Conservation (phyloP, 192 early-diverging fungal species). For the Umbelopsis isabellina region DNA sequence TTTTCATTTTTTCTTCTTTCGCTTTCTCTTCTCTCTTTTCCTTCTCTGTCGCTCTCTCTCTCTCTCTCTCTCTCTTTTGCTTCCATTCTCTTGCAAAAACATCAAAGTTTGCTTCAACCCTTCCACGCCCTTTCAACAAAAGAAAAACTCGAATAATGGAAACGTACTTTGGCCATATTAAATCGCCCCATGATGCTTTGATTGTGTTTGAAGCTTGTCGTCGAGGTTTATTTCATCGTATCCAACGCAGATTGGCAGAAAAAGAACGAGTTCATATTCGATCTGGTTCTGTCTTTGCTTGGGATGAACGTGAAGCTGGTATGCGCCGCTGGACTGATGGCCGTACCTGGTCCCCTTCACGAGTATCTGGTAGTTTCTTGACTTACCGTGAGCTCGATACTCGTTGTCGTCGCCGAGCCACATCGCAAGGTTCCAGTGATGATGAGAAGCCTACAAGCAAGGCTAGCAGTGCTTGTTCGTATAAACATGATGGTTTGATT, state of each 20-base stretch:
- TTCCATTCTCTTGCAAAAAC: slow-evolving; percentile 11
- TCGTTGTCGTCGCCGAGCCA: slow-evolving; percentile 56
- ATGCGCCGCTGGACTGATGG: slow-evolving; percentile 96
- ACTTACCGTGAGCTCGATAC: slow-evolving; percentile 87
- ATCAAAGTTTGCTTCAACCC: no score
- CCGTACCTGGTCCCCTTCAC: slow-evolving; percentile 84
- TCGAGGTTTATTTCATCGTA: slow-evolving; percentile 68
- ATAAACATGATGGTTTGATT: slow-evolving; percentile 80
- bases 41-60: slow-evolving; percentile 11
- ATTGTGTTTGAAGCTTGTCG: slow-evolving; percentile 91
- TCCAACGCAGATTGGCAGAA: slow-evolving; percentile 82
- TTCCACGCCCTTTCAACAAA: no score
- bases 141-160: slow-evolving; percentile 59
- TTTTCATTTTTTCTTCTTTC: slow-evolving; percentile 1
- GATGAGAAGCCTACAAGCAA: slow-evolving; percentile 36
- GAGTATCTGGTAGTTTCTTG: slow-evolving; percentile 86
- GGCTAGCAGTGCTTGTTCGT: slow-evolving; percentile 46
- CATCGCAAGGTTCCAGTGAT: slow-evolving; percentile 41
- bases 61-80: background rate
- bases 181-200: slow-evolving; percentile 86
- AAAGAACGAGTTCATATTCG: slow-evolving; percentile 79
- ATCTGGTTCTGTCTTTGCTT: slow-evolving; percentile 88
- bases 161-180: slow-evolving; percentile 83
- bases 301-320: slow-evolving; percentile 89
- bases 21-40: slow-evolving; percentile 7